Evolutionary conservation across 805 yeast genomes (phyloP), one percentile per base, ranked within the genome.

Genomic region (Monosporozyma siamensis): DNA sequence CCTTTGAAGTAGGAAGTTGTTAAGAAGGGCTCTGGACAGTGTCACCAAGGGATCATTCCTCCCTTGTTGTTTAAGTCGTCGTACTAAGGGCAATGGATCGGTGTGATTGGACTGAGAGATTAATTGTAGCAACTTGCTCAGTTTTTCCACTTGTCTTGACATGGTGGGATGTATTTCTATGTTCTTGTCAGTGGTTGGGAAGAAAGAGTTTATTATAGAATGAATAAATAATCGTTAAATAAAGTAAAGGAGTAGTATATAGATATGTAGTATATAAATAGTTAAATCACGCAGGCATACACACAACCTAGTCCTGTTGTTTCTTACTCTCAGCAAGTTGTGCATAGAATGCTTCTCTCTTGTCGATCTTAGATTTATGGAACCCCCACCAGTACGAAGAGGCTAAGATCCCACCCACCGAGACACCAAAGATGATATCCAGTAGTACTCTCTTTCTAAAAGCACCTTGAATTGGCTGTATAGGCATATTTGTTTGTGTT

Each of bases 281-380:
- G n/a, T n/a, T n/a, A n/a, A n/a, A n/a, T n/a, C 9, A 23, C 8
- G 25, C 25, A 23, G 25, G 9, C 8, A 23, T 6, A 23, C 9
- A 23, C 25, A 23, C 25, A 6, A 6, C 25, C 25, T 23, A 23
- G 9, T 23, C 25, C 58, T 32, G 22, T 32, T 32, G 58, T 44
- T 73, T 74, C 73, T 82, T 82, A 68, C 79, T 72, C 62, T 80
- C 79, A 54, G 88, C 90, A 64, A 83, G 69, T 55, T 78, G 71
- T 49, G 81, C 78, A 69, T 89, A 89, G 77, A 78, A 87, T 45
- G 76, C 79, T 66, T 89, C 97, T 76, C 96, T 84, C 59, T 69
- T 73, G 52, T 72, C 73, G 44, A 85, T 82, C 47, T 71, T 54
- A 29, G 79, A 75, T 71, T 75, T 80, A 82, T 89, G 97, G 77